phyloP scores from a whole-genome alignment of 352 stramenopile genomes.

The Peronospora farinosa region DNA sequence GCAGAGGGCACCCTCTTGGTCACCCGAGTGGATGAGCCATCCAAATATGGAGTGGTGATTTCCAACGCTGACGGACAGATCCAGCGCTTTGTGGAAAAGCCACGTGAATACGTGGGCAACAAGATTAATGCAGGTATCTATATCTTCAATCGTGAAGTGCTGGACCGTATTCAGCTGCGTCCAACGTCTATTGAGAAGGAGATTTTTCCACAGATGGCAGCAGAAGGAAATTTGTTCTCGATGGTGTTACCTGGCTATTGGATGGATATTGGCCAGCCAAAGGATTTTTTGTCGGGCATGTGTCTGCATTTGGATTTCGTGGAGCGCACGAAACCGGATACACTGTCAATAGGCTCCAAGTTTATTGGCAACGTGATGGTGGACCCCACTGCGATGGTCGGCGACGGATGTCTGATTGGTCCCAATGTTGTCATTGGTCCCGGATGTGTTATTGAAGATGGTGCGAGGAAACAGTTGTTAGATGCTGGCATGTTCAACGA shows the following conservation, averaged over 20 bases:
- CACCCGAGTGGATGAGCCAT: conserved; percentile 82
- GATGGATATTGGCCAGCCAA: conserved; percentile 89
- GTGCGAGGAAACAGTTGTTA: conserved; percentile 19
- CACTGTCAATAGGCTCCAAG: conserved; percentile 54
- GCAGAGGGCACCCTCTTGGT: conserved; percentile 80
- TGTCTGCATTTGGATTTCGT: conserved; percentile 80
- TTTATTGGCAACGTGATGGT: conserved; percentile 85
- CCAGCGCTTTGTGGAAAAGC: conserved; percentile 87
- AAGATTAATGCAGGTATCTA: conserved; percentile 90
- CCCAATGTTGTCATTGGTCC: conserved; percentile 82
- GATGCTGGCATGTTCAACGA: background rate
- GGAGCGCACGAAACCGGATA: conserved; percentile 35
- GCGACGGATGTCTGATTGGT: conserved; percentile 72
- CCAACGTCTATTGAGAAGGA: conserved; percentile 90
- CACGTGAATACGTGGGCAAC: conserved; percentile 84
- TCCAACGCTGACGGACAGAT: conserved; percentile 74
- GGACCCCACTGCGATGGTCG: conserved; percentile 69
- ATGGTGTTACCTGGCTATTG: conserved; percentile 86
- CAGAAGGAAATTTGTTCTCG: conserved; percentile 78
- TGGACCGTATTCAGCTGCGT: conserved; percentile 81
- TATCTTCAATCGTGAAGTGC: conserved; percentile 83
- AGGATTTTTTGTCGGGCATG: conserved; percentile 86
- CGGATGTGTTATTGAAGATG: conserved; percentile 80
- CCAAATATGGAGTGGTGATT: conserved; percentile 87
- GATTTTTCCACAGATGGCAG: conserved; percentile 87